These are phyloP conservation scores for Leptomonas pyrrhocoris DNA, from an alignment of 208 protist genomes.

Conservation along the genomic window DNA sequence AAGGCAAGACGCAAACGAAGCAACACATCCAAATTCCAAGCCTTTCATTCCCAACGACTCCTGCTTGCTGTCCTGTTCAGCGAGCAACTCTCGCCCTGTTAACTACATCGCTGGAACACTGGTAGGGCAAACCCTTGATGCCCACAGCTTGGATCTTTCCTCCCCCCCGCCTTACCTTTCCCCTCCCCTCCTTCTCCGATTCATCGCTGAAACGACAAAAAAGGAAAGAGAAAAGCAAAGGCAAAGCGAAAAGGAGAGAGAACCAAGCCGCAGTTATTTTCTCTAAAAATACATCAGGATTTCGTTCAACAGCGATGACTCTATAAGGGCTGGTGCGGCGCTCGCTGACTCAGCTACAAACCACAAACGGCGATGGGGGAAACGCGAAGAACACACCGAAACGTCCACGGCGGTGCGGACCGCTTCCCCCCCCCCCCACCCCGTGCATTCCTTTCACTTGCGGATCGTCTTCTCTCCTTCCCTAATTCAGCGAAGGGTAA, in stretches of 20 bases:
- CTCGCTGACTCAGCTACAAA: background rate
- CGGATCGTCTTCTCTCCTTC: conserved; percentile 20
- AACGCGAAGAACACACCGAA: no score
- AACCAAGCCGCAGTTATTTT: background rate
- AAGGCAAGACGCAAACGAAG: no score
- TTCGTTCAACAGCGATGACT: conserved; percentile 31
- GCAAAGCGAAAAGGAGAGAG: background rate
- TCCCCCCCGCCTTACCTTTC: background rate
- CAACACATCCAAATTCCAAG: no score
- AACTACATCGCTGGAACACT: conserved; percentile 38
- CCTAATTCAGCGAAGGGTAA: conserved; percentile 28
- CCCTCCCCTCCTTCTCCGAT: background rate
- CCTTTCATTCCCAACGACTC: no score
- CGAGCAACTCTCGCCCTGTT: conserved; percentile 26
- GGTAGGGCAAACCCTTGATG: background rate
- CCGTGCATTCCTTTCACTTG: no score
- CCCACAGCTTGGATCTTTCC: no score
- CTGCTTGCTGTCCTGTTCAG: no score
- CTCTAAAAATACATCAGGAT: background rate
- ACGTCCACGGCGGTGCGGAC: no score
- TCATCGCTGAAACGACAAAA: background rate
- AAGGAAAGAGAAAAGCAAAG: background rate
- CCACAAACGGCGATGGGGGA: no score
- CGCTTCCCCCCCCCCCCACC: no score
- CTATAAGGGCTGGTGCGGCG: conserved; percentile 22